Evolutionary conservation across 225 moss, liverwort and hornwort genomes (phyloP).

Genomic region (Marchantia polymorpha): DNA sequence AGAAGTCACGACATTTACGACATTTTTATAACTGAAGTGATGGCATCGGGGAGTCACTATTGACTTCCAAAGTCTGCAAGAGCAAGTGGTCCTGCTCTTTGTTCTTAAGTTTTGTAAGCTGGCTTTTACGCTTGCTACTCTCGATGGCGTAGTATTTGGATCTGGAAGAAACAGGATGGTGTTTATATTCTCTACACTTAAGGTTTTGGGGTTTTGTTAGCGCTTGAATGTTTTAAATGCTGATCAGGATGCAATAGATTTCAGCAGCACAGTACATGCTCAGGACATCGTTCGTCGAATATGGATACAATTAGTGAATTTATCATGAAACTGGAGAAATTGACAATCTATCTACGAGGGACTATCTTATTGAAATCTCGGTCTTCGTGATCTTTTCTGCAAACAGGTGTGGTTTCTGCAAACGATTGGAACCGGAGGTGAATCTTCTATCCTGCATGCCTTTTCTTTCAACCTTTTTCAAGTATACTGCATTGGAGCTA

Average conservation of each 20-base stretch:
- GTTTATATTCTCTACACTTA: too few species aligned
- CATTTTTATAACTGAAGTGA: background rate
- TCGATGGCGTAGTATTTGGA: background rate
- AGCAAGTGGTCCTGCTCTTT: background rate
- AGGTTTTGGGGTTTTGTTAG: background rate
- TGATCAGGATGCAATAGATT: too few species aligned
- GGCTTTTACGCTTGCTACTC: background rate
- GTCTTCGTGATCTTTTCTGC: background rate
- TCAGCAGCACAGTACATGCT: too few species aligned
- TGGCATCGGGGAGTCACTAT: too few species aligned
- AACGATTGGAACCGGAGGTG: constrained; percentile 76
- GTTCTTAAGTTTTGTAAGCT: background rate
- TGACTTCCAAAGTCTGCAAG: background rate
- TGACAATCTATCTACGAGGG: background rate
- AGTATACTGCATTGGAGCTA: background rate
- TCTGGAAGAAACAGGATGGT: too few species aligned
- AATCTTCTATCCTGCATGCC: background rate
- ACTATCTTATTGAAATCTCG: background rate
- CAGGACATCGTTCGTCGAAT: too few species aligned
- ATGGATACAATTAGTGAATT: too few species aligned
- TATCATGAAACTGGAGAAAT: background rate
- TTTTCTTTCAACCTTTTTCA: too few species aligned
- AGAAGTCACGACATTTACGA: background rate
- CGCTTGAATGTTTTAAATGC: background rate
- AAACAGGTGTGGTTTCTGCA: constrained; percentile 85